Evolutionary conservation across 2,329 filamentous ascomycete genomes (phyloP), one percentile per base, ranked within the genome.

Genomic region (Venturia pyrina): DNA sequence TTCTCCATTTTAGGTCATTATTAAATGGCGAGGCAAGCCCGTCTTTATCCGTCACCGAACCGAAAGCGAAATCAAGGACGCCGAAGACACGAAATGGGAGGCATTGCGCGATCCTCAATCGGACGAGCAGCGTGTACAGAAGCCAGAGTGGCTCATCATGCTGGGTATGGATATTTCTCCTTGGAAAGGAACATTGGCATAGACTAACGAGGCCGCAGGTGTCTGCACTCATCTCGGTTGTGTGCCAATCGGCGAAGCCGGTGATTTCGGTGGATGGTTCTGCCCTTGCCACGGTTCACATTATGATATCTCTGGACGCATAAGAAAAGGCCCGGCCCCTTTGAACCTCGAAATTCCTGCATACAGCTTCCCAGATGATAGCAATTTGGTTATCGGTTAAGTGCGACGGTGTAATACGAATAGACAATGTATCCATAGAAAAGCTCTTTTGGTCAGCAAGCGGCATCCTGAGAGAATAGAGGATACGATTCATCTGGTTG

Each of bases 11-110:
- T 74, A 93, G 89, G 89, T 99, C 78, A 96, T 99, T 79, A 96
- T 99, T 85, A 99, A 99, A 85, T 99, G 95, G 95, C 90, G 95
- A 85, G 95, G 95, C 79, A 99, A 99, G 90, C 95, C 95, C 79
- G 92, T 99, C 79, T 99, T 99, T 85, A 92, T 99, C 87, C 93
- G 95, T 79, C 95, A 99, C 89, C 91, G 95, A 77, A 99, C 95
- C 73, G 81, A 87, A 74, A 83, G 85, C 75, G 95, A 99, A 83
- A 98, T 99, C 82, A 87, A 92, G 75, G 90, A 97, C 81, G 95
- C 95, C 78, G 92, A 97, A 82, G 85, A 88, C 77, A 86, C 91
- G 79, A 89, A 96, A 78, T 85, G 96, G 79, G 79, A 91, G 74
- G 78, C 85, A 70, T 86, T 99, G 74, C 88, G 95, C 81, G 93